Base-by-base conservation (phyloP, 805 yeast genomes). In the Sugiyamaella chiloensis region DNA sequence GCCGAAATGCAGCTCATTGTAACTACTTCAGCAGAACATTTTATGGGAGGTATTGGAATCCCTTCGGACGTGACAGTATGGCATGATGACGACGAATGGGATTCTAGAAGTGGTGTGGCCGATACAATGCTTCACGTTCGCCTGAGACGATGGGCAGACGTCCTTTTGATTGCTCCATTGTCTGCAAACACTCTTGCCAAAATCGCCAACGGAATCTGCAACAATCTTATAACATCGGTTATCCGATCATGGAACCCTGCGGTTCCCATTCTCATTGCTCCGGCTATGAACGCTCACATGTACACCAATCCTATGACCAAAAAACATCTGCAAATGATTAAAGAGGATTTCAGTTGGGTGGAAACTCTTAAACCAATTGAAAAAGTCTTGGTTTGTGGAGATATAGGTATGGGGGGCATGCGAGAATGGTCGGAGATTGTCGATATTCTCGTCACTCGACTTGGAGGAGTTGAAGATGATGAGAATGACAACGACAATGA, bases 371-470 rank as follows among this genome's bases (percentile, higher is more conserved):
- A 81, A 66, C 99, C 99, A 0, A 88, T 89, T n/a, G 99, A 91
- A 63, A 91, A 91, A 65, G 96, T 91, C 6, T 78, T 86, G 62
- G 87, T 87, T 24, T 88, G 93, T 71, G 98, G 99, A 52, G 98
- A 93, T 63, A 89, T 91, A 48, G 98, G 98, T 11, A 85, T 91
- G 89, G 99, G 99, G 36, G 99, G 98, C 44, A 91, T 91, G 99
- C 81, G 91, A 77, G 98, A 93, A 61, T 88, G 95, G 80, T 83
- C 87, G 55, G 97, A 90, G 61, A 83, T 93, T 56, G 96, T 89
- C n/a, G 95, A 88, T 61, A 80, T 81, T 54, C 72, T 89, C 44
- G 91, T 85, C 12, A 48, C 46, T 6, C 53, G 63, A 5, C 56
- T 66, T 6, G 68, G 68, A 19, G 64, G 60, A 4, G 57, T 52